Percentiles rank a stretch among this genome's conserved stretches.
Conservation (phyloP, 2,329 filamentous ascomycete genomes). For the Sclerotiophoma versabilis region DNA sequence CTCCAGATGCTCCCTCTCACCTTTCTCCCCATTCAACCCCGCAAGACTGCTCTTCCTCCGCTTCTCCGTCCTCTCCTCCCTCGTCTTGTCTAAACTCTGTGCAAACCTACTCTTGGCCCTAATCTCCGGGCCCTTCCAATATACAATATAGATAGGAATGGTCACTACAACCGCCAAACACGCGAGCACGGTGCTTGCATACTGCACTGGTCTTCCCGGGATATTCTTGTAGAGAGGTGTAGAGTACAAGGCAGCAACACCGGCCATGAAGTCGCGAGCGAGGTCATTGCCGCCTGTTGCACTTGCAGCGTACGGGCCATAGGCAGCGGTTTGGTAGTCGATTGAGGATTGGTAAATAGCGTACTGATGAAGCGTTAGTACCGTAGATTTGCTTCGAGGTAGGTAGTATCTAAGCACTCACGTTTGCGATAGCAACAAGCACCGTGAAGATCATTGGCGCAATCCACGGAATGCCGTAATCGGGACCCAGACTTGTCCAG, state of each 20-base stretch:
- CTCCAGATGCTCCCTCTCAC: slow-evolving; percentile 13
- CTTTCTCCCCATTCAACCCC: slow-evolving; percentile 16
- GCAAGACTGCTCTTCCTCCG: slow-evolving; percentile 35
- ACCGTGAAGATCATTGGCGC: slow-evolving; percentile 69
- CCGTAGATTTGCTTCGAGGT: slow-evolving; percentile 22
- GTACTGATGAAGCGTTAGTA: slow-evolving; percentile 54
- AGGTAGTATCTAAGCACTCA: slow-evolving; percentile 14
- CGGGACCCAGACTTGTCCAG: slow-evolving; percentile 69
- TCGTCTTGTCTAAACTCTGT: slow-evolving; percentile 48
- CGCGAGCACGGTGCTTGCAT: slow-evolving; percentile 62
- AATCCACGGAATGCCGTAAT: slow-evolving; percentile 68
- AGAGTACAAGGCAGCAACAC: slow-evolving; percentile 72
- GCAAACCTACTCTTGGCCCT: slow-evolving; percentile 62
- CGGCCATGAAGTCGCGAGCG: slow-evolving; percentile 75
- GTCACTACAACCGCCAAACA: slow-evolving; percentile 58
- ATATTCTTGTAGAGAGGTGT: slow-evolving; percentile 56
- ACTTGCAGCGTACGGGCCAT: slow-evolving; percentile 75
- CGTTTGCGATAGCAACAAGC: slow-evolving; percentile 74
- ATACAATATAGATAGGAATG: slow-evolving; percentile 63
- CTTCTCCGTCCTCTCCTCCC: slow-evolving; percentile 38
- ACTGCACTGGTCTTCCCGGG: slow-evolving; percentile 55
- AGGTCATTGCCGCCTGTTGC: slow-evolving; percentile 80
- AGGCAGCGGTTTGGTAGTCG: slow-evolving; percentile 78
- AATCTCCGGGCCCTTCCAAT: slow-evolving; percentile 62
- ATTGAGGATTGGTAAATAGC: slow-evolving; percentile 79